Evolutionary conservation across 2,329 filamentous ascomycete species (phyloP), one percentile per base, ranked within the genome.

Genomic region (Aspergillus sp.): DNA sequence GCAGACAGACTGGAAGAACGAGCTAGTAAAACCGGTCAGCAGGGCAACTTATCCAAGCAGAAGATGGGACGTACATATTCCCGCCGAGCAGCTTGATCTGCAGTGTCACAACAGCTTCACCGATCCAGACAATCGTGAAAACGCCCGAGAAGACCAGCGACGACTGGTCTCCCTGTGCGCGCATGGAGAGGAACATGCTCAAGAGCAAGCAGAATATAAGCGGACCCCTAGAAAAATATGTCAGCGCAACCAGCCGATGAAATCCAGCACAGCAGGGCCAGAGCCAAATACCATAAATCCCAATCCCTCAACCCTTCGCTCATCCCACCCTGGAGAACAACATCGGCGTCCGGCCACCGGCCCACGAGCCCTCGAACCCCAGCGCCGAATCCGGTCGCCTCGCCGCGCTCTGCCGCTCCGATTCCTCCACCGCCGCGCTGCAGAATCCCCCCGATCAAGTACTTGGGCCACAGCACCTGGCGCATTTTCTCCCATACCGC

Each of bases 401-500:
- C 72, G 11, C 68, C 73, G 45, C 71, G 65, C 51, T 76, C 73
- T n/a, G 68, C 71, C 22, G 68, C 72, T 13, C 65, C 70, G 30
- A 58, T 61, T 3, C 61, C 60, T 24, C 72, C 72, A n/a, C 72
- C 72, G 19, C 72, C 68, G 31, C 68, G 60, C 42, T 69, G 63
- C 61, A 80, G 61, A 51, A 79, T 68, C 24, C 76, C 76, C 25
- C 76, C 76, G 15, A 98, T 80, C 30, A 98, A 72, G 65, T 96
- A 96, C 54, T 88, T 88, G 12, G 91, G 91, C 63, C 86, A 98
- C 39, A 98, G 75, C 24, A 98, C 91, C 68, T 95, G 89, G 60
- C 84, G 80, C 80, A 98, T 86, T 72, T 98, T 98, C 64, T 85
- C 83, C 89, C 91, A 96, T 22, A 96, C 86, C 15, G 86, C 91